Evolutionary conservation across 176 grass and related monocot genomes (phyloP), one percentile per base, ranked within the genome.

Genomic region (Rhipidocladum racemiflorum): DNA sequence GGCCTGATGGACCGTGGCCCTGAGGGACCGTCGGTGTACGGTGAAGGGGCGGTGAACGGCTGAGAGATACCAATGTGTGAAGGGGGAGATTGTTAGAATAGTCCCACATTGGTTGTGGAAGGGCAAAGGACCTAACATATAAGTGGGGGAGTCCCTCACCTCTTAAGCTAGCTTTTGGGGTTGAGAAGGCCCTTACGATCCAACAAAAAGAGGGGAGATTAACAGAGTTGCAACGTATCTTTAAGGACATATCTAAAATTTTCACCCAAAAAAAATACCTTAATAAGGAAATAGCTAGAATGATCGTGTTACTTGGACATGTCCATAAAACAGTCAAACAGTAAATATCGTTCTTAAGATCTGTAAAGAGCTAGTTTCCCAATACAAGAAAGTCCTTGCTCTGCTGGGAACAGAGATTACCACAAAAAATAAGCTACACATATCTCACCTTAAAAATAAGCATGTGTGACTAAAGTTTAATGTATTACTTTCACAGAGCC

Each of bases 231-330:
- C 15, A 3, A 57, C 23, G 3, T 20, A 65, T 42, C 40, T 35
- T 40, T 55, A 73, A 54, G 40, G 74, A 75, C 17, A 28, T 18
- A 25, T 20, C 55, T 74, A 34, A 56, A 56, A 23, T 65, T 12
- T 57, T 16, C 66, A 70, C 29, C n/a, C 18, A 24, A 81, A 78
- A 59, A 5, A 23, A 38, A 43, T 89, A 97, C 95, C 81, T 98
- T 92, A 14, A 98, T 86, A 68, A 98, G 92, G 65, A 98, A 95
- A 91, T 88, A 98, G 67, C 92, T 78, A 79, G 92, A 95, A 70
- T 77, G 79, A 71, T 93, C 84, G 9, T 82, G 61, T 65, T 89
- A n/a, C 49, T 80, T 89, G 74, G 87, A n/a, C n/a, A n/a, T n/a
- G n/a, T n/a, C n/a, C n/a, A n/a, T n/a, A n/a, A n/a, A n/a, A n/a